Percentiles rank a stretch among this genome's conserved stretches.
phyloP scores from a whole-genome alignment of 1,284 basidiomycete species.

The Meripilus lineatus region DNA sequence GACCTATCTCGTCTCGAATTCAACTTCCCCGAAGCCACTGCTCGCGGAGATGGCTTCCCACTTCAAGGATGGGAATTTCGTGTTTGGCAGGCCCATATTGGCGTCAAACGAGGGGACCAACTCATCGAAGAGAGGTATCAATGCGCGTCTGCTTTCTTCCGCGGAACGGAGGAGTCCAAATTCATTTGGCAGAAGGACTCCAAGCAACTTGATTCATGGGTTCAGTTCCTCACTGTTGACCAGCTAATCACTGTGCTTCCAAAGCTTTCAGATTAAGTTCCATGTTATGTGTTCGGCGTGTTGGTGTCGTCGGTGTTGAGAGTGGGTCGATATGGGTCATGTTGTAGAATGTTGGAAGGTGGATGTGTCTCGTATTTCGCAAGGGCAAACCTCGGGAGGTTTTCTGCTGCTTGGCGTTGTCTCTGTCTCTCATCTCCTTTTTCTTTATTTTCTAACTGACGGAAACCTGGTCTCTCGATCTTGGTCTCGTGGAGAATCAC shows the following conservation, averaged over 20 bases:
- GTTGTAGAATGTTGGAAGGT: too few species aligned
- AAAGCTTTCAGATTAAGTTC: conserved; percentile 55
- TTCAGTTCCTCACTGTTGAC: conserved; percentile 77
- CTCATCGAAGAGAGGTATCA: conserved; percentile 57
- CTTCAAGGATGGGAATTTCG: conserved; percentile 80
- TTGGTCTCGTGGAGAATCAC: too few species aligned
- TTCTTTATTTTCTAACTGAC: too few species aligned
- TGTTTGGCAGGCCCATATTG: conserved; percentile 67
- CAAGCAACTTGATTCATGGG: conserved; percentile 67
- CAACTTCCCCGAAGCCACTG: conserved; percentile 57
- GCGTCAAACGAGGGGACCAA: conserved; percentile 48
- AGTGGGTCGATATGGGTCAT: too few species aligned
- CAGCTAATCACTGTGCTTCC: conserved; percentile 73
- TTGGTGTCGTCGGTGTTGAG: too few species aligned
- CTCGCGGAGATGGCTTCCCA: conserved; percentile 59
- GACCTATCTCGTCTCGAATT: conserved; percentile 77
- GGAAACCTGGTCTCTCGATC: too few species aligned
- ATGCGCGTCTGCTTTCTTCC: conserved; percentile 70
- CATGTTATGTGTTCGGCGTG: too few species aligned
- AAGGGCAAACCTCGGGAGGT: too few species aligned
- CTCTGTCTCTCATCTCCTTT: too few species aligned
- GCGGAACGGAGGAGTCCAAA: conserved; percentile 54
- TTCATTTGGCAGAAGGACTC: conserved; percentile 68
- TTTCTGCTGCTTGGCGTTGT: too few species aligned
- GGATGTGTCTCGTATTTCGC: too few species aligned